Base-by-base conservation (phyloP, 2,329 filamentous ascomycete genomes). In the Aschersonia sp. region DNA sequence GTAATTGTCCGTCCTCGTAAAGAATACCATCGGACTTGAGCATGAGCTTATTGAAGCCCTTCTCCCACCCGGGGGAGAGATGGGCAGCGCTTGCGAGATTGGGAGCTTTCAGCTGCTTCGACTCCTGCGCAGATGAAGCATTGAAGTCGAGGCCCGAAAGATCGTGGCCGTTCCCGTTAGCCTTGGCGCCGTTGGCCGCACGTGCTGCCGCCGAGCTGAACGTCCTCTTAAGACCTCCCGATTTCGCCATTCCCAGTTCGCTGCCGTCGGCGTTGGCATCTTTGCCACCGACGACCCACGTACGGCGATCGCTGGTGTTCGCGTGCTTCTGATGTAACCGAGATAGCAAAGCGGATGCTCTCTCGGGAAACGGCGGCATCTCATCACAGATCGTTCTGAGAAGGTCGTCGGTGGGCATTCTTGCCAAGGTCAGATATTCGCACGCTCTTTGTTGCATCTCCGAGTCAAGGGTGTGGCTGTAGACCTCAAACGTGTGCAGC, bases 271-370 rank as follows among this genome's bases (percentile, higher is more conserved):
- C 72, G 61, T 95, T 95, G 49, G 89, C 90, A 61, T 94, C 88
- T 67, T 95, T 95, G 50, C 88, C 90, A 52, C 90, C 90, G n/a
- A 97, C 86, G 30, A 95, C 83, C 92, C 92, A 98, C 2, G 92
- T 97, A 51, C 90, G 79, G 68, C 94, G 94, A 64, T 98, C 92
- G 60, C 87, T 94, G 11, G 87, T 92, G 51, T 84, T 86, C 44
- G 84, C 85, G 58, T 94, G 88, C 68, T 94, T 97, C 65, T 95
- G 88, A 65, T 98, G 90, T 45, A 98, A 74, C 49, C 92, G 78
- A 40, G 90, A 95, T 9, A 98, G 72, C 31, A 98, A 71, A 1
- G 92, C 90, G 5, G 92, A 97, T 49, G 94, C 83, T 50, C 94
- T 76, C 63, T 98, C 89, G 0, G 92, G 94, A 67, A 97, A 98